Base-by-base conservation (phyloP, 2,329 filamentous ascomycete species). In the Pseudogymnoascus sp. region DNA sequence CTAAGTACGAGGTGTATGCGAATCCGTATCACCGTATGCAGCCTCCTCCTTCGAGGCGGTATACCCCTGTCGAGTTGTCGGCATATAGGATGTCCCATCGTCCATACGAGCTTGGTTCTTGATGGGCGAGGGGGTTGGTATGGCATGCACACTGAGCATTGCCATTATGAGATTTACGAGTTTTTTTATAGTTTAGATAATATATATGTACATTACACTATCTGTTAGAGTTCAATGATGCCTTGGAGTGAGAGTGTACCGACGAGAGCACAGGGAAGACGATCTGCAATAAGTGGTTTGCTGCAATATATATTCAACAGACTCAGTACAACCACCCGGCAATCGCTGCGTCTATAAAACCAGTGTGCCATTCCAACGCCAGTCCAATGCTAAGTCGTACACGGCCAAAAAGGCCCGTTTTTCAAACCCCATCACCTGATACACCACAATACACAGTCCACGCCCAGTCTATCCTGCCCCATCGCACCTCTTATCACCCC, bases 321-420 rank as follows among this genome's bases (percentile, higher is more conserved):
- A 33, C 42, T 28, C 49, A 55, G 49, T 9, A 55, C 28, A 33
- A 55, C 28, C 49, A 55, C n/a, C 28, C 49, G 49, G 49, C 49
- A 55, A 35, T 33, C 49, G 49, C 49, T 55, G 49, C 28, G 28
- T 55, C 49, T 55, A 33, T 55, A 55, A 35, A 55, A 55, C 28
- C 49, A 55, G 49, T 55, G 28, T 55, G 49, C 49, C 49, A 35
- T 55, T 55, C 49, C 49, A 55, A 55, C 49, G 49, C 49, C 49
- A 33, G 49, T 55, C 45, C 49, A 12, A 55, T 55, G 49, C 49
- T 33, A 55, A 55, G n/a, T 55, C 49, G n/a, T 55, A 55, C 49
- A 55, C 49, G 28, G 8, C 49, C 16, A 4, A 55, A 33, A 35
- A 2, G 49, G 28, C 28, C 16, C n/a, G 28, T 33, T 55, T 55